Base-by-base conservation (phyloP, 768 basidiomycete genomes). In the Piloderma croceum region DNA sequence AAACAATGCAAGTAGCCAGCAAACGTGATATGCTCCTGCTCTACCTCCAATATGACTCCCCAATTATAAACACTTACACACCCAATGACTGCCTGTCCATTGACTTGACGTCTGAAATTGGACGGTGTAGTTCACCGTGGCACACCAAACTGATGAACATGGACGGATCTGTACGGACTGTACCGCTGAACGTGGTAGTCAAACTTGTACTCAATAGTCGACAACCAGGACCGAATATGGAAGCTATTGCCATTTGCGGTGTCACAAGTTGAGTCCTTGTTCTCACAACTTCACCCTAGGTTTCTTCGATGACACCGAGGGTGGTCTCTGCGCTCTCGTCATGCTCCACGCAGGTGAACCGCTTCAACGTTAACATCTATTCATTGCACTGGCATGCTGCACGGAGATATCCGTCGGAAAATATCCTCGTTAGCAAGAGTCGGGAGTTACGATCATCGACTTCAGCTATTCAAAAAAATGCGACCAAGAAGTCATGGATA, bases 101-200 rank as follows among this genome's bases (percentile, higher is more conserved):
- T 36, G 31, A 45, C 7, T 31, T 51, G 18, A 51, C 38, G 6
- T 51, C 47, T 3, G 49, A 51, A 45, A 51, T 51, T 37, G 49
- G 46, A 24, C 47, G 24, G 49, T 45, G n/a, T n/a, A n/a, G n/a
- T n/a, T 29, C 49, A 44, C 38, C 44, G 47, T 21, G 50, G 50
- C 41, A 51, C 44, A 32, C 47, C 32, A 24, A 51, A 33, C 36
- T 40, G 36, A 47, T 39, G 32, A 38, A 27, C 34, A 33, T 7
- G 6, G 33, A 25, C 33, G 39, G 36, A 13, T 25, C 18, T 46
- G 31, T 36, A 20, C 35, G n/a, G n/a, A n/a, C n/a, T n/a, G n/a
- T n/a, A n/a, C n/a, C 33, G 35, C 43, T 51, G 31, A 47, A 51
- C 24, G 47, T 51, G 25, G 40, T 35, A 15, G 41, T 51, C 38